Percentiles rank a stretch among this genome's conserved stretches.
phyloP scores from a whole-genome alignment of 345 rosid genomes.

The Aquilaria sinensis region DNA sequence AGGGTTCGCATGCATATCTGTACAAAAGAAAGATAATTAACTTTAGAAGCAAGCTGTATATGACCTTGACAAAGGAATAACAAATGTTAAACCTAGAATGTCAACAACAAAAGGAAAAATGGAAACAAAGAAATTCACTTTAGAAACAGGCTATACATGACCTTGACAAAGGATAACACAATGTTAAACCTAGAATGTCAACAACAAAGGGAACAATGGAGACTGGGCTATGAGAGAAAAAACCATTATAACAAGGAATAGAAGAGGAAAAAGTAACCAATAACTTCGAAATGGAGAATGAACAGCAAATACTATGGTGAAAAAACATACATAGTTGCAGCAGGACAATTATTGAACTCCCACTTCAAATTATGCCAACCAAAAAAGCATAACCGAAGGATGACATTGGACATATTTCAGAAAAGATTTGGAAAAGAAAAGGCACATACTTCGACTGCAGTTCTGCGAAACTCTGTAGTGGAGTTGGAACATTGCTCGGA shows the following conservation, averaged over 20 bases:
- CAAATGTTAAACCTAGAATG: not conserved
- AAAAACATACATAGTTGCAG: slow-evolving; percentile 5
- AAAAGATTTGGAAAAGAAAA: slow-evolving; percentile 2
- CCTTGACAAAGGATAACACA: not conserved
- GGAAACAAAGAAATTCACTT: not conserved
- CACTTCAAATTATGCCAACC: slow-evolving; percentile 2
- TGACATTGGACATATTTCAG: too few relatives aligned
- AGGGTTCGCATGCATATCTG: slow-evolving; percentile 68
- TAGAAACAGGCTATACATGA: slow-evolving; percentile 8
- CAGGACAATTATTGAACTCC: not conserved
- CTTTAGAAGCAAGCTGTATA: slow-evolving; percentile 7
- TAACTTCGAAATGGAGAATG: not conserved
- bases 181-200: not conserved
- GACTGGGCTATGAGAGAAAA: too few relatives aligned
- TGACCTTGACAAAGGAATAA: slow-evolving; percentile 1
- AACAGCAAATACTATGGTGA: not conserved
- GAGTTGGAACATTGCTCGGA: slow-evolving; percentile 72
- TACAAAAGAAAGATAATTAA: slow-evolving; percentile 3
- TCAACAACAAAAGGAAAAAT: not conserved
- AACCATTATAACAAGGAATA: too few relatives aligned
- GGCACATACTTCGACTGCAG: slow-evolving; percentile 50
- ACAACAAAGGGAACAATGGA: not conserved
- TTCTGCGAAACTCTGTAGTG: slow-evolving; percentile 62
- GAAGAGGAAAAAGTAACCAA: not conserved
- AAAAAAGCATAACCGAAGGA: not conserved